Percentiles rank a stretch among this genome's conserved stretches.
These are phyloP conservation scores for Colletotrichum spinosum DNA, from an alignment of 2,329 filamentous ascomycete genomes.

Conservation along the genomic window DNA sequence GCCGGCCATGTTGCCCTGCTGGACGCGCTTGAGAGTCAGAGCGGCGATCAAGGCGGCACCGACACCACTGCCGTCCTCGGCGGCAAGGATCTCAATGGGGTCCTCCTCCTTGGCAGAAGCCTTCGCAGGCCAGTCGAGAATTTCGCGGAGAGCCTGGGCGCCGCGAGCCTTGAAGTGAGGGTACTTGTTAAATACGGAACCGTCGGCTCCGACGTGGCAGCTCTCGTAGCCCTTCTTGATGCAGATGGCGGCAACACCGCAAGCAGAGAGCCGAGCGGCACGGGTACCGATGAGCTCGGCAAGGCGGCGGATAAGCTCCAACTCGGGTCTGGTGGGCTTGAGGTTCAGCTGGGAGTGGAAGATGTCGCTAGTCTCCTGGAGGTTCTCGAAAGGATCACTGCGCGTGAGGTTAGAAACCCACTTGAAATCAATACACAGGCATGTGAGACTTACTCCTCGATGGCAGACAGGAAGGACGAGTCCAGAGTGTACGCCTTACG, in stretches of 20 bases:
- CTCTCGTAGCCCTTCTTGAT: slow-evolving; percentile 92
- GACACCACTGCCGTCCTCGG: slow-evolving; percentile 97
- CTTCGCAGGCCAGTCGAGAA: slow-evolving; percentile 91
- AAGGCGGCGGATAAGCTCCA: slow-evolving; percentile 88
- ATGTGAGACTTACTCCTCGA: slow-evolving; percentile 78
- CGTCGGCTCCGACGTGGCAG: slow-evolving; percentile 96
- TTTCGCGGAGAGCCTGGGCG: slow-evolving; percentile 90
- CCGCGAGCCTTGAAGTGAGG: slow-evolving; percentile 96
- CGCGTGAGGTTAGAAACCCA: slow-evolving; percentile 31
- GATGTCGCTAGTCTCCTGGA: slow-evolving; percentile 87
- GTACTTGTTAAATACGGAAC: slow-evolving; percentile 99
- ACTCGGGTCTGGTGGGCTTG: slow-evolving; percentile 77
- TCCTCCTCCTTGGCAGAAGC: slow-evolving; percentile 78
- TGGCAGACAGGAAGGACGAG: slow-evolving; percentile 90
- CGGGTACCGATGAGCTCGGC: slow-evolving; percentile 96
- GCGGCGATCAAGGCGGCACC: slow-evolving; percentile 93
- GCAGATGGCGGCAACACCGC: slow-evolving; percentile 95
- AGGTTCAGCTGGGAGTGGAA: slow-evolving; percentile 83
- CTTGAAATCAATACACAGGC: background rate
- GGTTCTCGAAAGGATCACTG: slow-evolving; percentile 93
- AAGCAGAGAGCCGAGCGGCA: slow-evolving; percentile 90
- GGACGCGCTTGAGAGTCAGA: slow-evolving; percentile 72
- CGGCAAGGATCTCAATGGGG: slow-evolving; percentile 86
- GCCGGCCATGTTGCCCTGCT: slow-evolving; percentile 72
- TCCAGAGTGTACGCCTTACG: slow-evolving; percentile 91